phyloP scores from a whole-genome alignment of 176 grass and related monocot species.

The Oryza meyeriana region DNA sequence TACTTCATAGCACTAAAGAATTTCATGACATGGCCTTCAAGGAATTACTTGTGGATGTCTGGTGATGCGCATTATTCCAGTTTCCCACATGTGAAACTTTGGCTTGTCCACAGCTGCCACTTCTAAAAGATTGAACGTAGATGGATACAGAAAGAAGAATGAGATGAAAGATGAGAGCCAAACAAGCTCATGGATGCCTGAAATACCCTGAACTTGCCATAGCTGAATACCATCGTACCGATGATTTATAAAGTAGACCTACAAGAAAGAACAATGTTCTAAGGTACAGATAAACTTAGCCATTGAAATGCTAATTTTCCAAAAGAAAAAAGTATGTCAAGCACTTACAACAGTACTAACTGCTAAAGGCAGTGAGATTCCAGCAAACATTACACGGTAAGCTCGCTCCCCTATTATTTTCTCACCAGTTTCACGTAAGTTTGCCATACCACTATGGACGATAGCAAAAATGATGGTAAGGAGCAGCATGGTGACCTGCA shows the following conservation, averaged over 20 bases:
- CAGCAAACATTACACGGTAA: conserved; percentile 83
- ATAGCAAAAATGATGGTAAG: conserved; percentile 79
- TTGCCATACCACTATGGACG: conserved; percentile 92
- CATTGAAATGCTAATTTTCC: not conserved
- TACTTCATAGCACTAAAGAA: not conserved
- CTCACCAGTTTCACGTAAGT: conserved; percentile 74
- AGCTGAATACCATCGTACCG: conserved; percentile 80
- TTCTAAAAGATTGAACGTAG: conserved; percentile 96
- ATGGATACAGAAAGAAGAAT: conserved; percentile 90
- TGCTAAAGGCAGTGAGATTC: conserved; percentile 84
- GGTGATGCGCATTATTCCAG: conserved; percentile 95
- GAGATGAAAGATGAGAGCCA: conserved; percentile 81
- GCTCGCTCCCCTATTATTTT: conserved; percentile 80
- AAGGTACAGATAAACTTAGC: not conserved
- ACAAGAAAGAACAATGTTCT: conserved; percentile 8
- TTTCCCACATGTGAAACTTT: conserved; percentile 95
- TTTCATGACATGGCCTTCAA: not conserved
- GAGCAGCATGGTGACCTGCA: conserved; percentile 75
- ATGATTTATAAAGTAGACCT: conserved; percentile 99
- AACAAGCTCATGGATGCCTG: conserved; percentile 79
- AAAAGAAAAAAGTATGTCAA: conserved; percentile 6
- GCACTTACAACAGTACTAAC: conserved; percentile 79
- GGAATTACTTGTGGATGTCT: conserved; percentile 84
- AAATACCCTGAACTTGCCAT: conserved; percentile 72
- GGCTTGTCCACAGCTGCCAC: conserved; percentile 96